Evolutionary conservation across 2,329 filamentous ascomycete genomes (phyloP).

Genomic region (Calonectria fujianensis): DNA sequence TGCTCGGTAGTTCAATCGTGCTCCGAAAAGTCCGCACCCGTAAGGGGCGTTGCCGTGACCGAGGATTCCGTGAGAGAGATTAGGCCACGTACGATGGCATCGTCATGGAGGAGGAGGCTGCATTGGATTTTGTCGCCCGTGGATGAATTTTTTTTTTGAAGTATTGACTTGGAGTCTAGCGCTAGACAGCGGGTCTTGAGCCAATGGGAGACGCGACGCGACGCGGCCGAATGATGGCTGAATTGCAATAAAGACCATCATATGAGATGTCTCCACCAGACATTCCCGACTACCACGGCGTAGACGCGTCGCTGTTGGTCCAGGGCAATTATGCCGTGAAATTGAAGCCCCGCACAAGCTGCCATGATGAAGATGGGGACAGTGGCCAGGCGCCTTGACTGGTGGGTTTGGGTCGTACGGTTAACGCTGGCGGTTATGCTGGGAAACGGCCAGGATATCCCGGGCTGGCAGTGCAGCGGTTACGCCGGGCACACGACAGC

Average conservation of each 20-base stretch:
- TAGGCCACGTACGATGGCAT: not conserved
- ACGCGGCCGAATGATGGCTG: not conserved
- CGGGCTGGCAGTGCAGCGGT: slow-evolving; percentile 22
- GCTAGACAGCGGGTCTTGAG: slow-evolving; percentile 14
- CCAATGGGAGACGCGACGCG: slow-evolving; percentile 16
- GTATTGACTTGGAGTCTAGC: slow-evolving; percentile 3
- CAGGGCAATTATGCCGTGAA: slow-evolving; percentile 21
- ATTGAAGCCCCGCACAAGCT: slow-evolving; percentile 5
- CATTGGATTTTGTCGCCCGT: not conserved
- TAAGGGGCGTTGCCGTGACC: not conserved
- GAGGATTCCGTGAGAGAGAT: slow-evolving; percentile 2
- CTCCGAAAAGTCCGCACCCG: not conserved
- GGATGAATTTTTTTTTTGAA: not conserved
- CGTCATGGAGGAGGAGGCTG: not conserved
- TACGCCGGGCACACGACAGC: slow-evolving; percentile 28
- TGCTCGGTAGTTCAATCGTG: slow-evolving; percentile 11
- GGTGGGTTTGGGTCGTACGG: slow-evolving; percentile 32
- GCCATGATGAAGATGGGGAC: slow-evolving; percentile 13
- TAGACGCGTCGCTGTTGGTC: slow-evolving; percentile 15
- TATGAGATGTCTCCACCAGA: slow-evolving; percentile 22
- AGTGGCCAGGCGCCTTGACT: slow-evolving; percentile 16
- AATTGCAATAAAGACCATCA: slow-evolving; percentile 16
- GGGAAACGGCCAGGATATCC: slow-evolving; percentile 23
- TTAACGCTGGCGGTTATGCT: slow-evolving; percentile 32
- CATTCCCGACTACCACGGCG: slow-evolving; percentile 30